Percentiles rank a stretch among this genome's conserved stretches.
Conservation (phyloP, 768 basidiomycete genomes). For the Boletus vermiculosoides region DNA sequence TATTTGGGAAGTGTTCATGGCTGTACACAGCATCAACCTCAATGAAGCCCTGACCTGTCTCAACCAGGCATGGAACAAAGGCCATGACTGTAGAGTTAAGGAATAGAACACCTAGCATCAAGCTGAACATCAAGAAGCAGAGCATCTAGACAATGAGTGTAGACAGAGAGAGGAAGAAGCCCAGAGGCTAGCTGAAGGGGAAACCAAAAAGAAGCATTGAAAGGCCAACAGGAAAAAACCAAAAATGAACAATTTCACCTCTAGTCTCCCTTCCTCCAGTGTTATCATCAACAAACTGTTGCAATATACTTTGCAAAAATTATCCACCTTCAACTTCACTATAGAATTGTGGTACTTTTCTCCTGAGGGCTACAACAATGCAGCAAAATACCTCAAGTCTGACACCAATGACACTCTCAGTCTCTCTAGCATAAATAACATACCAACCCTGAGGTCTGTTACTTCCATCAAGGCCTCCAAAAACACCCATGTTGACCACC, state of each 20-base stretch:
- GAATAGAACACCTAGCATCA: too few relatives aligned
- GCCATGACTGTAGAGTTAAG: too few relatives aligned
- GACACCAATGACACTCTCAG: neutral
- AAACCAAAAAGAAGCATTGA: too few relatives aligned
- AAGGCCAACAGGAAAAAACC: neutral
- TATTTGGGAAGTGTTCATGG: neutral
- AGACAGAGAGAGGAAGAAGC: too few relatives aligned
- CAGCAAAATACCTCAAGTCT: accelerated
- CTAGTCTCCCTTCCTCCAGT: neutral
- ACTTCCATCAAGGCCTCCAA: neutral
- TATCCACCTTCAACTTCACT: neutral
- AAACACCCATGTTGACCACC: neutral
- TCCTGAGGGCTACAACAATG: neutral
- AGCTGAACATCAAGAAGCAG: too few relatives aligned
- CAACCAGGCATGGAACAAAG: too few relatives aligned
- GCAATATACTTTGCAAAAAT: neutral
- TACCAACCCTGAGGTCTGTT: neutral
- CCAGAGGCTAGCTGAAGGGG: too few relatives aligned
- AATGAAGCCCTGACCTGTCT: too few relatives aligned
- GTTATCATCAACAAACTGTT: neutral
- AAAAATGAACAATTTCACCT: neutral
- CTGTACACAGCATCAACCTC: too few relatives aligned
- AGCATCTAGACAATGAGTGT: too few relatives aligned
- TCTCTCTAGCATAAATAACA: neutral
- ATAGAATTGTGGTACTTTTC: neutral